Evolutionary conservation across 2,329 filamentous ascomycete genomes (phyloP).

Genomic region (Exophiala aquamarina): DNA sequence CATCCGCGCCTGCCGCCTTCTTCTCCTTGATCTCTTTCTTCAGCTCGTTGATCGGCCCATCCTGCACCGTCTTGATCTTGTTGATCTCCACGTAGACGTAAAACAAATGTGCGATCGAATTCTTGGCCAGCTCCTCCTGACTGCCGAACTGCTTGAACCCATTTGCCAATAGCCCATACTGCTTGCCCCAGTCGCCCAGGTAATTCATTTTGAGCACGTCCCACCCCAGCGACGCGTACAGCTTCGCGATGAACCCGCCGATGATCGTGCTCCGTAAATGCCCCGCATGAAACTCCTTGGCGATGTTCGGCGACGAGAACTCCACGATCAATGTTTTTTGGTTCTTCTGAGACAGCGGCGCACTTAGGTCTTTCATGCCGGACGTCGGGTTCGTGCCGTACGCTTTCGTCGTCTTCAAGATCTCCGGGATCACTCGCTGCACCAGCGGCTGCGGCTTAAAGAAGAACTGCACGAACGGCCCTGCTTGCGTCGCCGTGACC

Average conservation of each 20-base stretch:
- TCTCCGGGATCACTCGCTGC: constrained; percentile 58
- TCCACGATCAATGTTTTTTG: constrained; percentile 60
- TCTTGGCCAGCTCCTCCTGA: constrained; percentile 58
- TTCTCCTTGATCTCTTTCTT: constrained; percentile 51
- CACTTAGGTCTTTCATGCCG: constrained; percentile 59
- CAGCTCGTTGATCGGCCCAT: constrained; percentile 55
- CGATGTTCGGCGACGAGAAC: constrained; percentile 68
- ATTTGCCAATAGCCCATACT: constrained; percentile 61
- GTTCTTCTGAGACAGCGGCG: constrained; percentile 52
- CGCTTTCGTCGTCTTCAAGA: constrained; percentile 55
- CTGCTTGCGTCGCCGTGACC: constrained; percentile 39
- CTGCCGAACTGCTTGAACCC: constrained; percentile 63
- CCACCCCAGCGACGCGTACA: constrained; percentile 62
- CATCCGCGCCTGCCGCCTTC: constrained; percentile 50
- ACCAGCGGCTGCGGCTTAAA: constrained; percentile 61
- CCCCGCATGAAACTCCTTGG: constrained; percentile 66
- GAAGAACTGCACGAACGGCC: constrained; percentile 65
- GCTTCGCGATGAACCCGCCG: constrained; percentile 63
- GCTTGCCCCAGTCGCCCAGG: constrained; percentile 68
- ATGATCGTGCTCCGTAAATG: constrained; percentile 68
- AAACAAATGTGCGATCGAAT: constrained; percentile 66
- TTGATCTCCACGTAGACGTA: constrained; percentile 68
- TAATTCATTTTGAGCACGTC: constrained; percentile 66
- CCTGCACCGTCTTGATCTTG: constrained; percentile 56
- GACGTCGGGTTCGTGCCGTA: constrained; percentile 62